Percentiles rank a stretch among this genome's conserved stretches.
These are phyloP conservation scores for Dalbergia cochinchinensis DNA, from an alignment of 306 rosid genomes.

Conservation along the genomic window DNA sequence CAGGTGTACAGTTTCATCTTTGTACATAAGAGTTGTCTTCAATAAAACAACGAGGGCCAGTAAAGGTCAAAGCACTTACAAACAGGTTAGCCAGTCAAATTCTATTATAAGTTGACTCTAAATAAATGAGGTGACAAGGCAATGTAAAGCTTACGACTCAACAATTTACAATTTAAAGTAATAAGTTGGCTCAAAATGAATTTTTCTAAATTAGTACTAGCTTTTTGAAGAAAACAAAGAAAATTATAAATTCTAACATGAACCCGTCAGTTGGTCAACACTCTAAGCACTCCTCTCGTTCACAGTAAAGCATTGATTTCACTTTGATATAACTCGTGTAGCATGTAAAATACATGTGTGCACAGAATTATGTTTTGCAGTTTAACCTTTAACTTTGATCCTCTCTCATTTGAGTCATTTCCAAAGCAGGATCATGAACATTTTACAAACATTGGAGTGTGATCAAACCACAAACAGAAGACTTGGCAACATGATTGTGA, in stretches of 20 bases:
- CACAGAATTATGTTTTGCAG: constrained; percentile 1
- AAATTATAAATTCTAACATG: background rate
- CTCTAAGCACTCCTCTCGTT: too few relatives aligned
- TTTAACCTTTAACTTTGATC: constrained; percentile 30
- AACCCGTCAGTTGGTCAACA: background rate
- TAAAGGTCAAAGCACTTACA: constrained; percentile 8
- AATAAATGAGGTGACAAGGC: constrained; percentile 19
- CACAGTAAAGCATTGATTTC: too few relatives aligned
- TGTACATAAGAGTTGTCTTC: background rate
- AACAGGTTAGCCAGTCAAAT: constrained; percentile 21
- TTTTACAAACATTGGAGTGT: background rate
- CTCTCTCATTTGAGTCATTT: background rate
- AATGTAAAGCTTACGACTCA: constrained; percentile 14
- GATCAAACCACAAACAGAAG: constrained; percentile 25
- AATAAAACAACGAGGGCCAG: background rate
- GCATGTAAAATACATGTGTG: background rate
- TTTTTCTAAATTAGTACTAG: background rate
- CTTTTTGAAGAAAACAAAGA: background rate
- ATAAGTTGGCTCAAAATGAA: background rate
- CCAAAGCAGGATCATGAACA: background rate
- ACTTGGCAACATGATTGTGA: background rate
- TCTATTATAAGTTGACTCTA: background rate
- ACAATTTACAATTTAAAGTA: background rate
- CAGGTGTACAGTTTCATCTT: background rate
- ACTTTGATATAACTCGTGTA: too few relatives aligned